A percentile compares a stretch with the other conserved stretches of the same genome.
These are phyloP conservation scores for Aspergillus quadricinctus DNA, from an alignment of 2,329 filamentous ascomycete genomes.

Conservation along the genomic window DNA sequence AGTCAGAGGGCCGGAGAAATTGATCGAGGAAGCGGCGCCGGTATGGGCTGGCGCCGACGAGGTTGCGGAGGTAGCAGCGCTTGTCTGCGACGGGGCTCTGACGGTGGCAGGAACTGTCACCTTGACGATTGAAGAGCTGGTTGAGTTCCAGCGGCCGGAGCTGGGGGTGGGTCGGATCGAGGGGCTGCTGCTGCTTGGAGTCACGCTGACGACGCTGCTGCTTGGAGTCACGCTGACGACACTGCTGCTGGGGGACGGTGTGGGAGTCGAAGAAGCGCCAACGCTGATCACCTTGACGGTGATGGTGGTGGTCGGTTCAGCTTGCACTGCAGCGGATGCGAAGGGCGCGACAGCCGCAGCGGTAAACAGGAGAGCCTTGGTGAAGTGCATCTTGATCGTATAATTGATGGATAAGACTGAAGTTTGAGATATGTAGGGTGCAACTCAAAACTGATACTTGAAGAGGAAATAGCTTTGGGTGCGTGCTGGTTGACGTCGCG, in stretches of 20 bases:
- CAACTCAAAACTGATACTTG: not conserved
- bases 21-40: slow-evolving; percentile 19
- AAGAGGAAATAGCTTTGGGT: not conserved
- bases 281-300: slow-evolving; percentile 24
- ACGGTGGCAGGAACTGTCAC: slow-evolving; percentile 7
- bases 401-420: not conserved
- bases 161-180: slow-evolving; percentile 5
- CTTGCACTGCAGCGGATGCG: slow-evolving; percentile 23
- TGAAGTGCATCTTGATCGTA: slow-evolving; percentile 29
- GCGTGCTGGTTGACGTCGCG: not conserved
- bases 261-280: slow-evolving; percentile 7
- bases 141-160: slow-evolving; percentile 6
- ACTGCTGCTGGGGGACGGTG: not conserved
- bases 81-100: slow-evolving; percentile 4
- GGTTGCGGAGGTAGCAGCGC: slow-evolving; percentile 6
- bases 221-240: slow-evolving; percentile 3
- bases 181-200: not conserved
- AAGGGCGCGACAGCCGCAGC: slow-evolving; percentile 25
- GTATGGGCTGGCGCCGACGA: slow-evolving; percentile 13
- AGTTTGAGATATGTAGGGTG: not conserved
- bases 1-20: slow-evolving; percentile 24
- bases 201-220: slow-evolving; percentile 3
- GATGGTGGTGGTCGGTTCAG: slow-evolving; percentile 18
- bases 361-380: slow-evolving; percentile 29
- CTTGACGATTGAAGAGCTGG: slow-evolving; percentile 19